Evolutionary conservation across 2,329 filamentous ascomycete genomes (phyloP), one percentile per base, ranked within the genome.

Genomic region (Penicillium sp.): DNA sequence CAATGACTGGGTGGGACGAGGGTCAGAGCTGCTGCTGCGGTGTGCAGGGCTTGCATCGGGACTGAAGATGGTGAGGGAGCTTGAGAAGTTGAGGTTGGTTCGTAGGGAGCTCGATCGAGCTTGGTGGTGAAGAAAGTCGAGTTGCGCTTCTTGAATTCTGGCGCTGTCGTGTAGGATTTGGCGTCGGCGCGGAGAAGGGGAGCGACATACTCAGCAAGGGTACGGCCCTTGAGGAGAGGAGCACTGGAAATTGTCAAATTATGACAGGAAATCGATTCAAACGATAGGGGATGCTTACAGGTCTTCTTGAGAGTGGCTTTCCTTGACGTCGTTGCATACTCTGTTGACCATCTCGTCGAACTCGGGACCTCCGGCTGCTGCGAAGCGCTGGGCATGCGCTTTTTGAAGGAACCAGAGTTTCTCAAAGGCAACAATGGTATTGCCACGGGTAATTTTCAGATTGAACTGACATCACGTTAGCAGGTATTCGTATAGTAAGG

Each of bases 381-480:
- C 78, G 49, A 77, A 77, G 6, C 75, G 74, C 37, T 78, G 73
- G n/a, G 81, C 81, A 68, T 93, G 90, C 45, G 84, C 82, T 63
- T 83, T 85, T 67, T 97, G 90, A 47, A 97, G 82, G 71, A 87
- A 90, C 64, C 85, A 82, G 15, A 97, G 81, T 69, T 97, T 99
- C 47, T 86, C 85, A 49, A 87, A 83, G 20, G 89, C 86, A 18
- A 97, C 90, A 14, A 89, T 88, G 6, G 92, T 90, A 70, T 97
- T 92, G 9, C 93, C 93, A 65, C 89, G 90, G 3, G 92, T 97
- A 75, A 97, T 95, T 68, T 91, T 92, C 61, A 96, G 81, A 44
- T 87, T 85, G 69, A 97, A 93, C 83, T 90, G 56, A 15, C 20
- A 29, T 20, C 27, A 26, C 18, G 49, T 77, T 51, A 75, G 68